Evolutionary conservation across 2,329 filamentous ascomycete genomes (phyloP), one percentile per base, ranked within the genome.

Genomic region (Dactylellina sp.): DNA sequence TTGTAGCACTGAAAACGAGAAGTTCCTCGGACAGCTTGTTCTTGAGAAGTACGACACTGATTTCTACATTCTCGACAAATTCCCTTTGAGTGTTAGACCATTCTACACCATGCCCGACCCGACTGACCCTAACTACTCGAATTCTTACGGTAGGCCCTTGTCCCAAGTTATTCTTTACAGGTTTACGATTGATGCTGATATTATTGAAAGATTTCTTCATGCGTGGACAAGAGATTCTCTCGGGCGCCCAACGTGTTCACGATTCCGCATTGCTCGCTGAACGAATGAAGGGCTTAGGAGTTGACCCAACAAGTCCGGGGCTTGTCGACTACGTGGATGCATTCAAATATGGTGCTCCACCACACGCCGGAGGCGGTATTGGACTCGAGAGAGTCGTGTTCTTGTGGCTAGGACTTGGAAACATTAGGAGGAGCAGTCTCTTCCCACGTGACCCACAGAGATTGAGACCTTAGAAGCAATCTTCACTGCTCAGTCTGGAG

Each of bases 51-150:
- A 90, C 86, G 87, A 90, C 80, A 95, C 93, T 72, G 95, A 99
- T 83, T 98, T 98, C 84, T 98, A 97, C 84, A 89, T 96, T 20
- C 87, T 99, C 75, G 94, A 98, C 85, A 95, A 98, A 83, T 99
- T 97, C 85, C 95, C 95, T 47, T 89, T 95, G 81, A 85, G 85
- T 39, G 91, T 95, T 18, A 88, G 95, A 28, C 94, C 94, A 3
- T 97, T 97, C 83, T 98, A 97, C 83, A 93, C 94, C 75, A 92
- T 94, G 84, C 88, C 91, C 61, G 91, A 91, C 79, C 87, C 87
- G 1, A 83, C 86, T 46, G 87, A 91, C 78, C 84, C 87, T 63
- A 84, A 85, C 37, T 86, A 92, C 76, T 91, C 86, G 9, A 89
- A 89, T 77, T 86, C 87, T 11, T 89, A 85, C 78, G 78, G 77